Percentiles rank a stretch among this genome's conserved stretches.
Conservation (phyloP, 2,329 filamentous ascomycete genomes). For the Fusarium sterilihyphosum region DNA sequence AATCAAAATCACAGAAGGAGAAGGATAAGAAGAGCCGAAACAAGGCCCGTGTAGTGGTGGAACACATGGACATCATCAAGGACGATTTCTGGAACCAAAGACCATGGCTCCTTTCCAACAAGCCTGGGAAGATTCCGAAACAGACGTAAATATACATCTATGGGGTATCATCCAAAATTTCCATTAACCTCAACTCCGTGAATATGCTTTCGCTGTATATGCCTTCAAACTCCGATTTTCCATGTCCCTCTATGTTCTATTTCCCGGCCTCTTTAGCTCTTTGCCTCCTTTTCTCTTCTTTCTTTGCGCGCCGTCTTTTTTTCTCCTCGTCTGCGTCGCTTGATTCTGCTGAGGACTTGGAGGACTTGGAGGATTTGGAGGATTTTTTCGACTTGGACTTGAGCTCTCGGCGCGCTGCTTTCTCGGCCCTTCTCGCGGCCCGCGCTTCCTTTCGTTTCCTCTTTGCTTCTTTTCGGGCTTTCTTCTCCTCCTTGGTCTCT, state of each 20-base stretch:
- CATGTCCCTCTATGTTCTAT: constrained; percentile 27
- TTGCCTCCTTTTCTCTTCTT: constrained; percentile 53
- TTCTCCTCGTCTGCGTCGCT: constrained; percentile 56
- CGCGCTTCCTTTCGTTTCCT: constrained; percentile 44
- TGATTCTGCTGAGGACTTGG: constrained; percentile 44
- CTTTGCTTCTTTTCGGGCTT: constrained; percentile 49
- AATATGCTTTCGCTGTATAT: constrained; percentile 33
- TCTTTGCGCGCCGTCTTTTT: constrained; percentile 54
- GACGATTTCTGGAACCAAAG: constrained; percentile 92
- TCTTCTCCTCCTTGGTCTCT: constrained; percentile 57
- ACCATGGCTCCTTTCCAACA: constrained; percentile 84
- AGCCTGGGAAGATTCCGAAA: constrained; percentile 75
- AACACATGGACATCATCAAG: constrained; percentile 93
- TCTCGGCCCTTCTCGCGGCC: constrained; percentile 35
- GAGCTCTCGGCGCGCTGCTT: constrained; percentile 37
- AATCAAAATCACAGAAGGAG: constrained; percentile 83
- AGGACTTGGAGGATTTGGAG: constrained; percentile 42
- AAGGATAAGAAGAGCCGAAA: constrained; percentile 82
- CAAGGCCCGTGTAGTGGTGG: constrained; percentile 83
- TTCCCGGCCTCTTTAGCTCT: constrained; percentile 39
- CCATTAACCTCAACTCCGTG: constrained; percentile 43
- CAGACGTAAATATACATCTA: constrained; percentile 54
- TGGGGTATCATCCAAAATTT: constrained; percentile 46
- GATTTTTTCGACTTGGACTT: constrained; percentile 42
- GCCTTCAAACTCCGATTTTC: constrained; percentile 15